Evolutionary conservation across 768 basidiomycete genomes (phyloP).

Genomic region (Rhizopogon vinicolor): DNA sequence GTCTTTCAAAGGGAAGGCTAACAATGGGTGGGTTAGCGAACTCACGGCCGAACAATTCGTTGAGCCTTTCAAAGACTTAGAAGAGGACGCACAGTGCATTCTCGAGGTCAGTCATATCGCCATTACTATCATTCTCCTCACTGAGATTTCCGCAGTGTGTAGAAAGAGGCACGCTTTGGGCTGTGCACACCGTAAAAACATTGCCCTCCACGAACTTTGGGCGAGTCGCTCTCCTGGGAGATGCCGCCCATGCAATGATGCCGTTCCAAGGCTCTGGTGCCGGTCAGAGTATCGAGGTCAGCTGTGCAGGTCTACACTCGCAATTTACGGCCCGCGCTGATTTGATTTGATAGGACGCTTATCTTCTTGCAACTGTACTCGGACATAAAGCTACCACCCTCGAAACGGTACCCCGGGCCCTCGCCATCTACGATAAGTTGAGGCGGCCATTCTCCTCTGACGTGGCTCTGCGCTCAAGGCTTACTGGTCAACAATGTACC

Average conservation of each 20-base stretch:
- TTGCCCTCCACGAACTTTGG: conserved; percentile 47
- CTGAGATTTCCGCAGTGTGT: conserved; percentile 37
- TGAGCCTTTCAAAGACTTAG: conserved; percentile 46
- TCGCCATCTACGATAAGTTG: conserved; percentile 45
- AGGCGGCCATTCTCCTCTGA: conserved; percentile 41
- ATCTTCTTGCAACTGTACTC: conserved; percentile 20
- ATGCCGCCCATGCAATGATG: conserved; percentile 40
- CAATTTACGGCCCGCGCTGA: neutral
- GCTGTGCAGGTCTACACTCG: neutral
- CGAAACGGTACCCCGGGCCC: conserved; percentile 35
- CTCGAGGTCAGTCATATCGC: conserved; percentile 40
- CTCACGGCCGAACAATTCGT: conserved; percentile 41
- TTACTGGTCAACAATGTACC: conserved; percentile 10
- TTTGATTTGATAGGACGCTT: conserved; percentile 27
- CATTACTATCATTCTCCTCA: neutral
- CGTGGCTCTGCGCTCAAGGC: conserved; percentile 23
- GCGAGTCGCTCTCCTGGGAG: conserved; percentile 43
- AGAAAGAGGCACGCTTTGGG: conserved; percentile 54
- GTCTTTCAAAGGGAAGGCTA: conserved; percentile 14
- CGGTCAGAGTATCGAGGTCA: conserved; percentile 39
- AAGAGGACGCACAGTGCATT: conserved; percentile 54
- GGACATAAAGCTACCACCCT: conserved; percentile 16
- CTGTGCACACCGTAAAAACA: conserved; percentile 52
- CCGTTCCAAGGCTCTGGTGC: conserved; percentile 43
- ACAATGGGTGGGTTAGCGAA: conserved; percentile 48